Base-by-base conservation (phyloP, 805 yeast species). In the Clavispora vitiphila region DNA sequence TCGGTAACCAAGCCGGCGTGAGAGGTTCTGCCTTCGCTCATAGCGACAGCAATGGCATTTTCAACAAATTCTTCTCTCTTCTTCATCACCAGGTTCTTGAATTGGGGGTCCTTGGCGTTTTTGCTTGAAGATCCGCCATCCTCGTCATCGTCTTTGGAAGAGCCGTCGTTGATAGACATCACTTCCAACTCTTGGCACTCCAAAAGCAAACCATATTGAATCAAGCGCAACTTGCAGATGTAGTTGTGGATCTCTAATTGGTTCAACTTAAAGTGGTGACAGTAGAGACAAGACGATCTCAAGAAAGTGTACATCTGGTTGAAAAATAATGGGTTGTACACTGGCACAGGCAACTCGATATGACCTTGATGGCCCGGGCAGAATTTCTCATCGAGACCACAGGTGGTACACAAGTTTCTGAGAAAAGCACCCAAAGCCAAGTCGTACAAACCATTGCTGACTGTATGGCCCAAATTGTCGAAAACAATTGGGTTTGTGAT, bases 291-390 rank as follows among this genome's bases (percentile, higher is more conserved):
- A 15, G 90, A 66, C 35, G 89, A 75, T 61, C 98, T 76, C 58
- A 95, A 72, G 55, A 83, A 80, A 46, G 86, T 77, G 71, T 83
- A 93, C 74, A 93, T 71, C 65, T 91, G 97, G 58, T 81, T 79
- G 78, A 95, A 93, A 58, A 95, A 93, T 53, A 93, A 67, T 15
- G 99, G 98, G 61, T 88, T 91, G 72, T 88, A 93, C 34, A 87
- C 95, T 4, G 98, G 96, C 32, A 89, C 83, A 5, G 99, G 99
- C 49, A 93, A 75, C 62, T 91, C 97, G 49, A 93, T 89, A 64
- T 93, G 99, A 47, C 99, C 99, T 64, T 89, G 88, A 64, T 93
- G 99, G 36, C 99, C 99, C 4, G 97, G 97, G 70, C 99, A 93
- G 54, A 79, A 82, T 58, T 84, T 81, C 53, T 91, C 97, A 61